Conservation (phyloP, 2,329 filamentous ascomycete genomes). For the Tolypocladium ovalisporum region DNA sequence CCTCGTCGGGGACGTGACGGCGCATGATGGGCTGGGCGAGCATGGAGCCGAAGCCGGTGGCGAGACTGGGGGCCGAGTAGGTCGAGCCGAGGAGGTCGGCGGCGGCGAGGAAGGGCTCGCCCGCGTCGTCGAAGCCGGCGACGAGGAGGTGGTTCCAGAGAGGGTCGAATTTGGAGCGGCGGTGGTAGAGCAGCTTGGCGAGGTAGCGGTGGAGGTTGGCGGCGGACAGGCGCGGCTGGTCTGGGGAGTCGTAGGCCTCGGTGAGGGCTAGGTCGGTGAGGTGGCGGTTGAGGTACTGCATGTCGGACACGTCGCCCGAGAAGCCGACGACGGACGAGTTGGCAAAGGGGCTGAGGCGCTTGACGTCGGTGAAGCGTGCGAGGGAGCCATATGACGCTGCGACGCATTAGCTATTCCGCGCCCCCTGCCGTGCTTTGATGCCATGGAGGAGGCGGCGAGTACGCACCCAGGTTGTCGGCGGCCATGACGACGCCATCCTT, state of each 20-base stretch:
- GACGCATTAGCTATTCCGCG: neutral
- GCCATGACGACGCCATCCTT: constrained; percentile 94
- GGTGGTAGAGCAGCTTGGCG: constrained; percentile 89
- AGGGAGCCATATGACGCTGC: constrained; percentile 93
- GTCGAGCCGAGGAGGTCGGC: constrained; percentile 90
- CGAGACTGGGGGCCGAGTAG: constrained; percentile 76
- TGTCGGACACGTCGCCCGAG: constrained; percentile 94
- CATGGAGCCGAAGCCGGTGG: constrained; percentile 88
- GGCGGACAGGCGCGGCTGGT: constrained; percentile 55
- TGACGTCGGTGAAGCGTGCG: constrained; percentile 92
- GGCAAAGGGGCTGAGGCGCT: constrained; percentile 86
- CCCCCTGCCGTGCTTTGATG: neutral
- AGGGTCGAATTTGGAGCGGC: constrained; percentile 90
- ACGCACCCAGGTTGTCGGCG: constrained; percentile 84
- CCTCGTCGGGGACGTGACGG: constrained; percentile 74
- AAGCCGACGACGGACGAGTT: constrained; percentile 79
- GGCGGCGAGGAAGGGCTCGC: constrained; percentile 79
- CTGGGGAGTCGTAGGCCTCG: constrained; percentile 63
- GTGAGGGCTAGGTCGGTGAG: constrained; percentile 77
- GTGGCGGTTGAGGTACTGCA: constrained; percentile 95
- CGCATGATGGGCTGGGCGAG: constrained; percentile 88
- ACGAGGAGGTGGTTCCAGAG: constrained; percentile 95
- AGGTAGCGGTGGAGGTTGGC: constrained; percentile 96
- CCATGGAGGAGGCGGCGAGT: neutral
- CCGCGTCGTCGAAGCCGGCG: constrained; percentile 70